Percentiles rank a stretch among this genome's conserved stretches.
Evolutionary conservation across 2,329 filamentous ascomycete genomes (phyloP).

Genomic region (Bipolaris gigantea): DNA sequence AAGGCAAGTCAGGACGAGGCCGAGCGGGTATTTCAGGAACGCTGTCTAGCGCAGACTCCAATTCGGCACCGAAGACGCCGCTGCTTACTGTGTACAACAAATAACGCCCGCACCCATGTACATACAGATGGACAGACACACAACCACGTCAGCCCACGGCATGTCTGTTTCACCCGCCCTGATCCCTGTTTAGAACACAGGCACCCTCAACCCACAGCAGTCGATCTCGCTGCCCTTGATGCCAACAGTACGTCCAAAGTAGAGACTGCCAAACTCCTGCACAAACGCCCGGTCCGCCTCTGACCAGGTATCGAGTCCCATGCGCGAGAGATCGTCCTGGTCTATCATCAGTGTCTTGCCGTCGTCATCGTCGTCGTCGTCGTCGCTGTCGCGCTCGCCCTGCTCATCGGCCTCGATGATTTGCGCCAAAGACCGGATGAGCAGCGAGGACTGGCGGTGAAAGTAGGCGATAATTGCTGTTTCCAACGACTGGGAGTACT

Average conservation of each 20-base stretch:
- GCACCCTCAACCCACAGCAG: constrained; percentile 71
- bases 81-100: neutral
- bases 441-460: constrained; percentile 70
- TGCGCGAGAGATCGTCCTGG: constrained; percentile 65
- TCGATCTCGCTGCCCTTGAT: constrained; percentile 71
- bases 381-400: constrained; percentile 44
- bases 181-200: constrained; percentile 25
- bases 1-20: neutral
- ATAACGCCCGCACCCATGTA: neutral
- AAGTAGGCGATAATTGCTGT: constrained; percentile 80
- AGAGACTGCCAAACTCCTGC: constrained; percentile 61
- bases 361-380: constrained; percentile 22
- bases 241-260: constrained; percentile 65
- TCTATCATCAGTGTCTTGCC: constrained; percentile 56
- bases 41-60: constrained; percentile 1
- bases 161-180: neutral
- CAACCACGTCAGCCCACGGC: neutral
- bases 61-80: constrained; percentile 1
- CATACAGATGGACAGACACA: no score
- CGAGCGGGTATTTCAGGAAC: constrained; percentile 15
- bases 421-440: constrained; percentile 65
- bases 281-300: constrained; percentile 70
- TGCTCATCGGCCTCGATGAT: constrained; percentile 58
- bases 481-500: constrained; percentile 56
- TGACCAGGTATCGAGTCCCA: constrained; percentile 82